These are phyloP conservation scores for Oenanthe javanica DNA, from an alignment of 140 eudicot species.

Conservation along the genomic window DNA sequence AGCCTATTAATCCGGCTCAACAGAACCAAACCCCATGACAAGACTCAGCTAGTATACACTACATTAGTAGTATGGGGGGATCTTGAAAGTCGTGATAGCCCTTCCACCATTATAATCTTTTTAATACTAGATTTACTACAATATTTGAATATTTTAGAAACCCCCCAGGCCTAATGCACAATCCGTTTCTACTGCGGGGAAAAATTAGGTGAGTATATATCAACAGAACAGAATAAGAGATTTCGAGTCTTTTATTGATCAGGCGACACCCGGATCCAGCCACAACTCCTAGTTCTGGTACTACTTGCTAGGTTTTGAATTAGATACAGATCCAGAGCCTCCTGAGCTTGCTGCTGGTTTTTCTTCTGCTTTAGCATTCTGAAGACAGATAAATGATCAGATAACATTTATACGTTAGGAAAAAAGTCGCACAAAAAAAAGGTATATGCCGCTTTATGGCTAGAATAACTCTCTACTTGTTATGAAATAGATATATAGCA, in stretches of 20 bases:
- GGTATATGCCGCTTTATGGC: neutral
- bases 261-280: neutral
- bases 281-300: neutral
- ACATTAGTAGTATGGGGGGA: too few relatives aligned
- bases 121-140: too few relatives aligned
- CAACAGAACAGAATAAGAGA: too few relatives aligned
- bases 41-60: too few relatives aligned
- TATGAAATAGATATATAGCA: neutral
- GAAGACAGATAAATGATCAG: neutral
- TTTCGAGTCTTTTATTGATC: too few relatives aligned
- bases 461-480: neutral
- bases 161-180: too few relatives aligned
- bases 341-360: slow-evolving; percentile 1
- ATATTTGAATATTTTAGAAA: too few relatives aligned
- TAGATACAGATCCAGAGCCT: neutral
- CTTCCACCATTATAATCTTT: too few relatives aligned
- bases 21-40: neutral
- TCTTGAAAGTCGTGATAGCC: too few relatives aligned
- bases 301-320: slow-evolving; percentile 1
- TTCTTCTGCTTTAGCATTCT: neutral
- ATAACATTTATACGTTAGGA: neutral
- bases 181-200: too few relatives aligned
- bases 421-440: neutral
- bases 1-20: neutral
- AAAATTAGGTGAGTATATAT: too few relatives aligned